These are phyloP conservation scores for Erythrobasidium hasegawianum DNA, from an alignment of 1,284 basidiomycete genomes.

Conservation along the genomic window DNA sequence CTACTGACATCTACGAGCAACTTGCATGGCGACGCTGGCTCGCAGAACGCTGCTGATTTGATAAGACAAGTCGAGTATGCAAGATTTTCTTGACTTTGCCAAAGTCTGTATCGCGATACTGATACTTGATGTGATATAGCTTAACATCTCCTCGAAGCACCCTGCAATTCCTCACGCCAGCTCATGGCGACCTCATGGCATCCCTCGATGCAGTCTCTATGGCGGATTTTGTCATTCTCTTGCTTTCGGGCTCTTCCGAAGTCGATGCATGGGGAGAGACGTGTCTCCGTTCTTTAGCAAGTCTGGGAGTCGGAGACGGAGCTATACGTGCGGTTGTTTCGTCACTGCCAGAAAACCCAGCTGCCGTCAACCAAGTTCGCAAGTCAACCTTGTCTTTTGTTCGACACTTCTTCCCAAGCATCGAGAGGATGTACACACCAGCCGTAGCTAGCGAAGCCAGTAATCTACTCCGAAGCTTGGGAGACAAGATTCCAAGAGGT, in stretches of 20 bases:
- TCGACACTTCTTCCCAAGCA: constrained; percentile 88
- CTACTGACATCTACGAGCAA: constrained; percentile 66
- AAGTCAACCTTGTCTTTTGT: constrained; percentile 89
- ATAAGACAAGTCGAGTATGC: constrained; percentile 35
- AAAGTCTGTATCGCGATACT: constrained; percentile 61
- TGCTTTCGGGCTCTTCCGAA: constrained; percentile 74
- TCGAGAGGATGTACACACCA: constrained; percentile 56
- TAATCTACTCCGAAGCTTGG: constrained; percentile 58
- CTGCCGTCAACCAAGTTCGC: constrained; percentile 48
- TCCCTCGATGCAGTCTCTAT: constrained; percentile 81
- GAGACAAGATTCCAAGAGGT: constrained; percentile 45
- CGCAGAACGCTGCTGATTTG: constrained; percentile 39
- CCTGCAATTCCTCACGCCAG: constrained; percentile 71
- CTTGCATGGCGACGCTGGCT: constrained; percentile 54
- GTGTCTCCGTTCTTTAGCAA: constrained; percentile 70
- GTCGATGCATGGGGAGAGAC: constrained; percentile 85
- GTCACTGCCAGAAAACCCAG: constrained; percentile 56
- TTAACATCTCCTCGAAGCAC: constrained; percentile 55
- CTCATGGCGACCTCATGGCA: constrained; percentile 58
- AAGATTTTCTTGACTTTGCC: neutral
- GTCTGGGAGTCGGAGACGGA: constrained; percentile 65
- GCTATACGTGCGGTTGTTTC: constrained; percentile 65
- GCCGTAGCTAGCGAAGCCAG: constrained; percentile 56
- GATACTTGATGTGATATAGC: constrained; percentile 5
- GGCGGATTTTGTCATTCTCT: constrained; percentile 85